phyloP scores from a whole-genome alignment of 768 basidiomycete genomes.

The Mrakia gelida region DNA sequence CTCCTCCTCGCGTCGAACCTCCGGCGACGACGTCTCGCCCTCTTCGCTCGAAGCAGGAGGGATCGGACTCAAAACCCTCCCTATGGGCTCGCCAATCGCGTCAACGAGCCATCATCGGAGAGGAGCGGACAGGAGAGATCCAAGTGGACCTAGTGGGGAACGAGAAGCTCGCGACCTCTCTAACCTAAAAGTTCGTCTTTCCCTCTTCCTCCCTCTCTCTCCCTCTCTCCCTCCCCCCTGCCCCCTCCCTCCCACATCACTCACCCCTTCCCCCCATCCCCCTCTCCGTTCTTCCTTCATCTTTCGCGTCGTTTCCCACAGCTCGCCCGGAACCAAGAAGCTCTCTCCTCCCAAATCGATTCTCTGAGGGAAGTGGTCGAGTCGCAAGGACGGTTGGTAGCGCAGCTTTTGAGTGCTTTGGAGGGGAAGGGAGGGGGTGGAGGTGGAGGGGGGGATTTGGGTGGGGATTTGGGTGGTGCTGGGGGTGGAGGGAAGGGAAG shows the following conservation, averaged over 20 bases:
- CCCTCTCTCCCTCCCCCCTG: constrained; percentile 38
- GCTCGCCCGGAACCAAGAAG: constrained; percentile 33
- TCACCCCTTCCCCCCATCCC: background rate
- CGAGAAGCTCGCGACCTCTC: constrained; percentile 16
- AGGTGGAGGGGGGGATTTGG: background rate
- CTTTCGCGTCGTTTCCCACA: background rate
- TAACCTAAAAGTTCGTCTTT: background rate
- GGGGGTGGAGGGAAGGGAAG: background rate
- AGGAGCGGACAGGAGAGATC: constrained; percentile 36
- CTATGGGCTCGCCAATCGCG: constrained; percentile 28
- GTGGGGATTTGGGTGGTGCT: background rate
- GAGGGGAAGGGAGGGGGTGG: constrained; percentile 14
- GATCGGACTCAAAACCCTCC: constrained; percentile 17
- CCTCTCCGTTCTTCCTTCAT: background rate
- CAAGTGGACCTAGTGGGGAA: constrained; percentile 17
- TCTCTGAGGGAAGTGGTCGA: constrained; percentile 42
- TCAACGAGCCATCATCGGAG: constrained; percentile 24
- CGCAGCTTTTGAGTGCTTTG: constrained; percentile 31
- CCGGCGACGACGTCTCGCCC: constrained; percentile 2
- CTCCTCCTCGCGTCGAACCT: background rate
- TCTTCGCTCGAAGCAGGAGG: constrained; percentile 10
- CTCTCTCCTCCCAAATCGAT: constrained; percentile 32
- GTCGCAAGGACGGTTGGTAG: constrained; percentile 41
- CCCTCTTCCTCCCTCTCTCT: background rate
- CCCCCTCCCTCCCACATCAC: constrained; percentile 29